Base-by-base conservation (phyloP, 2,329 filamentous ascomycete species). In the Epichloe coenophiala region DNA sequence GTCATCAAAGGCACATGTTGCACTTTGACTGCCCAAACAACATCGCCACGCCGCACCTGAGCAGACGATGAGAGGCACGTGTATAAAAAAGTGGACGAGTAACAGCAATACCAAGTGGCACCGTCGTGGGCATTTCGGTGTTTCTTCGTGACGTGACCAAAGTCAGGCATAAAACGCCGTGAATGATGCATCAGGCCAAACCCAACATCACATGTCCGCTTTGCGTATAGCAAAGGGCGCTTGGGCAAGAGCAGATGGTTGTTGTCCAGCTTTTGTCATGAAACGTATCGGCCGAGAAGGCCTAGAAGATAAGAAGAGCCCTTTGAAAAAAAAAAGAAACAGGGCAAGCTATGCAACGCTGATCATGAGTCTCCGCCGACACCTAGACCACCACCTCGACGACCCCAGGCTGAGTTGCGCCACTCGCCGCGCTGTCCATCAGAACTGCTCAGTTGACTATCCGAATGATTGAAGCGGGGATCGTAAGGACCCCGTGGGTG, bases 321-420 rank as follows among this genome's bases (percentile, higher is more conserved):
- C 13, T 21, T 8, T 19, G 1, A 6, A 23, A 23, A 7, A 23
- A 38, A 27, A 11, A 35, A 27, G 12, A 6, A 35, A 36, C 15
- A 42, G 8, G n/a, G 23, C 13, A 8, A 17, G 21, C 12, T 19
- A 39, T 6, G 12, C 39, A 49, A 27, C 33, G 31, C 33, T 17
- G 11, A 56, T 68, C 60, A 71, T 57, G 63, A 65, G 51, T 70
- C 69, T 42, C 67, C 66, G 11, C 76, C 74, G 11, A 77, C 68
- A 53, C 77, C 74, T 44, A 73, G 65, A 27, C 71, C 71, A 21
- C 73, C 70, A 55, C 69, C 74, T 53, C 72, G 75, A 45, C 73
- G 73, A 31, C 68, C 70, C 71, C 71, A 78, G 38, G 67, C 75
- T 17, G 77, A 80, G 59, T 78, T 78, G 36, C 77, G 72, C 75